Evolutionary conservation across 2,329 filamentous ascomycete species (phyloP).

Genomic region (Ceratocystis colombiana): DNA sequence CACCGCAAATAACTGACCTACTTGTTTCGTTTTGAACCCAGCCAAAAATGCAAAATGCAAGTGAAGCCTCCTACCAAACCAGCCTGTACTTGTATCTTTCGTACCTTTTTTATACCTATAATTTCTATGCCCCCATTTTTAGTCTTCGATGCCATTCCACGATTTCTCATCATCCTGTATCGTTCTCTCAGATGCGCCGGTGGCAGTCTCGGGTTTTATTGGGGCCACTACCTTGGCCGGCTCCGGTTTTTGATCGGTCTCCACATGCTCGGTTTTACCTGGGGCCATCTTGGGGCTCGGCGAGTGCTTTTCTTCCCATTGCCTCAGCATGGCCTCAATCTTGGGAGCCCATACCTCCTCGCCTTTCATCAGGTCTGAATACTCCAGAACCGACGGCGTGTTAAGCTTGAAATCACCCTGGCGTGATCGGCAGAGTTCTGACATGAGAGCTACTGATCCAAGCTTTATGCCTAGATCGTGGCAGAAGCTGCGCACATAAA

Average conservation of each 20-base stretch:
- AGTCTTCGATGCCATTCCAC: conserved; percentile 38
- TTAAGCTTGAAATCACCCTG: conserved; percentile 73
- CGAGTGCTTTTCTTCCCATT: conserved; percentile 32
- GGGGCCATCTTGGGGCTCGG: conserved; percentile 17
- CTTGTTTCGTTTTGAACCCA: neutral
- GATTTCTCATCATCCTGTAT: conserved; percentile 35
- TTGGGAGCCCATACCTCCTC: conserved; percentile 76
- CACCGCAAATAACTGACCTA: neutral
- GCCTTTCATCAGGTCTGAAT: conserved; percentile 61
- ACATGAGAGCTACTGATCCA: conserved; percentile 75
- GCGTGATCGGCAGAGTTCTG: conserved; percentile 65
- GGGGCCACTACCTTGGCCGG: conserved; percentile 23
- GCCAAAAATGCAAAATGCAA: neutral
- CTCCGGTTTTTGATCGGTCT: neutral
- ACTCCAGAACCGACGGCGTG: conserved; percentile 63
- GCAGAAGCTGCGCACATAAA: conserved; percentile 89
- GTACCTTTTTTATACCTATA: neutral
- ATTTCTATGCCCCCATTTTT: neutral
- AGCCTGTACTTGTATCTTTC: neutral
- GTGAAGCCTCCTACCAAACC: neutral
- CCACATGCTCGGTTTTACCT: neutral
- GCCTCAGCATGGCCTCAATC: conserved; percentile 43
- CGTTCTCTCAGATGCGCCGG: neutral
- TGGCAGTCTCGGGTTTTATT: conserved; percentile 27
- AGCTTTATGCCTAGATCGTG: conserved; percentile 82